Conservation (phyloP, 192 early-diverging fungal species). For the Podila epigama region DNA sequence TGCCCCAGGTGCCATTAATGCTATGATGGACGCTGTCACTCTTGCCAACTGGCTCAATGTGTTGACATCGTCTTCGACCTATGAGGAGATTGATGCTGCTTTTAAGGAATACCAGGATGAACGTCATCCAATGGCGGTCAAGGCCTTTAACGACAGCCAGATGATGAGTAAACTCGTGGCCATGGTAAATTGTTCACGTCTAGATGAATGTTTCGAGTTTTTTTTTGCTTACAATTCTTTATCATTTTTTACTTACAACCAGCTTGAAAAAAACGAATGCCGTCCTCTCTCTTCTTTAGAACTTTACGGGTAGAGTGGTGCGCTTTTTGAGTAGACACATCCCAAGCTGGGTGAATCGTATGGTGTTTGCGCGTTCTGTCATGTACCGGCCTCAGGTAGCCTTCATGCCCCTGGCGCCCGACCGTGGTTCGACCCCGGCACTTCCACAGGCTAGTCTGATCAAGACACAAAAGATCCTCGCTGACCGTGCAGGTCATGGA, state of each 20-base stretch:
- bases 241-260: background rate
- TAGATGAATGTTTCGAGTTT: background rate
- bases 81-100: background rate
- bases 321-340: background rate
- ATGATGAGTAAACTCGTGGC: background rate
- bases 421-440: background rate
- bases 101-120: background rate
- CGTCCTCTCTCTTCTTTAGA: no score
- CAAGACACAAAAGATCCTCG: background rate
- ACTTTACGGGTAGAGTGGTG: background rate
- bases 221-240: background rate
- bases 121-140: background rate
- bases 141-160: background rate
- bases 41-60: background rate
- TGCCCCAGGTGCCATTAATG: conserved; percentile 1
- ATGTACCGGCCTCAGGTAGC: background rate
- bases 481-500: background rate
- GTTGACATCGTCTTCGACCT: background rate
- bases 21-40: conserved; percentile 1
- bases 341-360: background rate
- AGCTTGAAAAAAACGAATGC: background rate
- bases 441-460: background rate
- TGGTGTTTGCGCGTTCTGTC: background rate
- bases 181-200: background rate
- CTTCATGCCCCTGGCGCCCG: background rate